phyloP scores from a whole-genome alignment of 2,329 filamentous ascomycete species.

The Pseudonectria foliicola region DNA sequence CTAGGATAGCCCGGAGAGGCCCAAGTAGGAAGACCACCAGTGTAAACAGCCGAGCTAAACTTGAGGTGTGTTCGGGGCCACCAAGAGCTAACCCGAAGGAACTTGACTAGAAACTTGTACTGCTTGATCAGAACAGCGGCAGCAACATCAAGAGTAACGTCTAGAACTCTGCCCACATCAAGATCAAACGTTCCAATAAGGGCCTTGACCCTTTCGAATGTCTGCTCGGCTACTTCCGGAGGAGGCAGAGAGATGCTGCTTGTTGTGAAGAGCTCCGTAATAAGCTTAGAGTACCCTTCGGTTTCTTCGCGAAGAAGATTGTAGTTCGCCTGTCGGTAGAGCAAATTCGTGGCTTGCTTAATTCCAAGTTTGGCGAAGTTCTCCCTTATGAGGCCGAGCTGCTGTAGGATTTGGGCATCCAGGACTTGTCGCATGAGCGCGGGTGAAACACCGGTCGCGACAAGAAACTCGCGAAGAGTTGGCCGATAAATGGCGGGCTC shows the following conservation, averaged over 20 bases:
- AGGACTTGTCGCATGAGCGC: constrained; percentile 71
- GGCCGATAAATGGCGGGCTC: constrained; percentile 46
- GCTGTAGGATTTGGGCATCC: constrained; percentile 69
- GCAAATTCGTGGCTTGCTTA: constrained; percentile 81
- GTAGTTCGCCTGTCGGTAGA: constrained; percentile 96
- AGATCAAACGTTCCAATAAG: constrained; percentile 96
- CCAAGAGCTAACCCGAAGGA: constrained; percentile 89
- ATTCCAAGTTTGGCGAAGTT: constrained; percentile 79
- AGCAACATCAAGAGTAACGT: constrained; percentile 92
- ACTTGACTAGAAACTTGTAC: constrained; percentile 88
- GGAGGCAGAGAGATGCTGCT: constrained; percentile 68
- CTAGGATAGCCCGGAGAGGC: constrained; percentile 64
- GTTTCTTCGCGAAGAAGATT: constrained; percentile 92
- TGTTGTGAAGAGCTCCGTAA: constrained; percentile 91
- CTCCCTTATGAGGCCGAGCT: constrained; percentile 73
- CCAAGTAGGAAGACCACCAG: constrained; percentile 74
- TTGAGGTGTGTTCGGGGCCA: constrained; percentile 66
- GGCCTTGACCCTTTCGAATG: constrained; percentile 87
- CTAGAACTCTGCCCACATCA: constrained; percentile 88
- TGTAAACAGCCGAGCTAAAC: constrained; percentile 36
- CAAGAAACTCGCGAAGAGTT: constrained; percentile 59
- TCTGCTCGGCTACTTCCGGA: constrained; percentile 69
- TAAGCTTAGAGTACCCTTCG: constrained; percentile 92
- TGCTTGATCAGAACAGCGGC: constrained; percentile 90
- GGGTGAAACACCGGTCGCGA: constrained; percentile 65